A percentile compares a stretch with the other conserved stretches of the same genome.
Conservation (phyloP, 139 green algal genomes). For the Chlorella sorokiniana region DNA sequence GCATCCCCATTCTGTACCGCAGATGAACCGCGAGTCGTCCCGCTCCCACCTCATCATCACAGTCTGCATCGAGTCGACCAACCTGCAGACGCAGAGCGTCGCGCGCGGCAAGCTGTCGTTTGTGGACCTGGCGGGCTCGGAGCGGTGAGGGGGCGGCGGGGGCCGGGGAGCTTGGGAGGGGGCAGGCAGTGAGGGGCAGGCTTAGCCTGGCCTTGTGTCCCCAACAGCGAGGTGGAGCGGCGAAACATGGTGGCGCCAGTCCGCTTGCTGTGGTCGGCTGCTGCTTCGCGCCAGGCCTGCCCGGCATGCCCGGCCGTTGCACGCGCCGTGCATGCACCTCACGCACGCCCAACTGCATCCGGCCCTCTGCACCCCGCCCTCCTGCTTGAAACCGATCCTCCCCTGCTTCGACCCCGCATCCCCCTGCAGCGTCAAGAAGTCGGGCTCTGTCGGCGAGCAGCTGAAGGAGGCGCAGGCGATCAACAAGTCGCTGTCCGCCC, state of each 20-base stretch:
- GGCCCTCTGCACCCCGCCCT: not conserved
- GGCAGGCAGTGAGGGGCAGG: not conserved
- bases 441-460: conserved; percentile 82
- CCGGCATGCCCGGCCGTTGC: no score
- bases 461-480: conserved; percentile 98
- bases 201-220: not conserved
- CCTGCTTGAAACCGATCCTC: not conserved
- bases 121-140: conserved; percentile 94
- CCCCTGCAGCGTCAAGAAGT: conserved; percentile 92
- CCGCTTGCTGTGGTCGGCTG: no score
- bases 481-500: conserved; percentile 96
- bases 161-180: no score
- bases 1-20: not conserved
- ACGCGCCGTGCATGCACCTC: no score
- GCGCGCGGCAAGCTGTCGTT: conserved; percentile 93
- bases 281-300: no score
- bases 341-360: no score
- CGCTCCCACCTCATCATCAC: conserved; percentile 95
- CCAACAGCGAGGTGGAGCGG: no score
- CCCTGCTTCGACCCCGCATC: not conserved
- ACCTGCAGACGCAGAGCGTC: conserved; percentile 93
- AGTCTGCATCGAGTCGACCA: conserved; percentile 90
- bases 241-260: no score
- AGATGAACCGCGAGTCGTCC: conserved; percentile 91
- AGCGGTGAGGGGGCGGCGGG: conserved; percentile 87